A percentile compares a stretch with the other conserved stretches of the same genome.
phyloP scores from a whole-genome alignment of 257 asterid genomes.

The Capsicum baccatum region DNA sequence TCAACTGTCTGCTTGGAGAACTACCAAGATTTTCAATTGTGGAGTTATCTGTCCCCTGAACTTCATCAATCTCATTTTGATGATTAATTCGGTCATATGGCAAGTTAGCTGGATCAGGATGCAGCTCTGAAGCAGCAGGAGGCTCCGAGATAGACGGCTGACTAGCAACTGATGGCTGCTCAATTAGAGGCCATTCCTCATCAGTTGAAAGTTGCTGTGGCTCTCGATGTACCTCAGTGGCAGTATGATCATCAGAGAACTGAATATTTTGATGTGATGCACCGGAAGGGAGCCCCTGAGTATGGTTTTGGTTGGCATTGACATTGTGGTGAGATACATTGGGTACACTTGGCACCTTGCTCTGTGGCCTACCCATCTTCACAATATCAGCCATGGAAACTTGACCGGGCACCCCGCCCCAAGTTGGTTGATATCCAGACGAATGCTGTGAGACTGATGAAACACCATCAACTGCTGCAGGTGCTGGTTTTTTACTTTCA shows the following conservation, averaged over 20 bases:
- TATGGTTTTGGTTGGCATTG: constrained; percentile 45
- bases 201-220: constrained; percentile 49
- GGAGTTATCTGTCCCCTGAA: constrained; percentile 50
- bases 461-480: constrained; percentile 46
- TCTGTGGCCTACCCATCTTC: constrained; percentile 86
- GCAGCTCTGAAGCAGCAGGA: constrained; percentile 51
- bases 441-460: constrained; percentile 53
- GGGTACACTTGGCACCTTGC: constrained; percentile 45
- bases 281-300: constrained; percentile 45
- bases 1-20: constrained; percentile 49
- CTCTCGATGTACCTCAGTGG: constrained; percentile 44
- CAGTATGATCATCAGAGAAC: constrained; percentile 46
- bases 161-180: constrained; percentile 52
- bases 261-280: constrained; percentile 39
- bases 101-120: constrained; percentile 49
- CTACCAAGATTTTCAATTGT: constrained; percentile 47
- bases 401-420: constrained; percentile 78
- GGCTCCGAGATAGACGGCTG: constrained; percentile 49
- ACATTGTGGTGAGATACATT: constrained; percentile 46
- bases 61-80: constrained; percentile 55
- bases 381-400: constrained; percentile 94
- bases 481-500: constrained; percentile 51
- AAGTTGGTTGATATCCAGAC: constrained; percentile 62
- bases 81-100: constrained; percentile 44
- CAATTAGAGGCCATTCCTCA: constrained; percentile 79